Base-by-base conservation (phyloP, 768 basidiomycete species). In the Cystofilobasidium bisporidii region DNA sequence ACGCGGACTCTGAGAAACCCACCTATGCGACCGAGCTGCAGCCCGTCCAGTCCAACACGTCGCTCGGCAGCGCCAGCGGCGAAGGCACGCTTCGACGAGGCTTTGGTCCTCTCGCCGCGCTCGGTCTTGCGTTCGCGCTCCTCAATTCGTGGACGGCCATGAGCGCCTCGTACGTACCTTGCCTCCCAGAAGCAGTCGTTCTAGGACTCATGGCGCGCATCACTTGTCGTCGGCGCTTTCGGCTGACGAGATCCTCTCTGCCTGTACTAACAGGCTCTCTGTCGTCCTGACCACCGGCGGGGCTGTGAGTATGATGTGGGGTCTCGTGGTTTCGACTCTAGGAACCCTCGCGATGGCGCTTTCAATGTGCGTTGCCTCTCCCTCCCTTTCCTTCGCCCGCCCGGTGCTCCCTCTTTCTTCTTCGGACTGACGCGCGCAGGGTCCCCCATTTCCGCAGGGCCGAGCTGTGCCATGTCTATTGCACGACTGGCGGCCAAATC, bases 281-380 rank as follows among this genome's bases (percentile, higher is more conserved):
- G 10, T 17, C 22, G 62, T 61, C 2, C 69, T 72, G 3, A 70
- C 72, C 1, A 61, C 61, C 0, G 72, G 72, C 0, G 72, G 72
- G 3, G 68, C 72, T 5, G 50, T 63, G 12, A 69, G 70, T 5
- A 62, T 67, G 55, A 48, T 56, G 32, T 61, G 24, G 24, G 50
- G 48, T 10, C 50, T 62, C 45, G 14, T 63, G 10, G 22, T 24
- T 10, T 53, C 45, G 6, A 22, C 47, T 17, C 26, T 58, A 4
- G 67, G 67, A 0, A 45, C 50, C 28, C 62, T 68, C 22, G 17
- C 30, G 11, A 63, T 68, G 61, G 67, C 67, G 0, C 32, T 26
- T 8, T 50, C 45, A 9, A 2, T 67, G 40, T 59, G 17, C 9
- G 33, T 32, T 18, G 10, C 57, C 17, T 30, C 24, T 17, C 14